Percentiles rank a stretch among this genome's conserved stretches.
Evolutionary conservation across 1,284 basidiomycete species (phyloP).

Genomic region (Schizopora paradoxa): DNA sequence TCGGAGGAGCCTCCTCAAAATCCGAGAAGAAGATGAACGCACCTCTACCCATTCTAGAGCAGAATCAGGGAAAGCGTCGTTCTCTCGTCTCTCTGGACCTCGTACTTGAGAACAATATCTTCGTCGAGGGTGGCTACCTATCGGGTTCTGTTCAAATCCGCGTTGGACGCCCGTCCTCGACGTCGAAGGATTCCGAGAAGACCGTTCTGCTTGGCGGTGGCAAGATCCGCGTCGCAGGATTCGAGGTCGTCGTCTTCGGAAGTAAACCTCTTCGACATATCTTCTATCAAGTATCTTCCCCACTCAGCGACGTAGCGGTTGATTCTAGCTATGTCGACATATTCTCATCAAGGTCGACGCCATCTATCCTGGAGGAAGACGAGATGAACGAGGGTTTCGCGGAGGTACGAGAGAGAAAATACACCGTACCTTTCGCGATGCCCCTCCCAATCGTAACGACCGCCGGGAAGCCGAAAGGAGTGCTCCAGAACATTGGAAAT

Average conservation of each 20-base stretch:
- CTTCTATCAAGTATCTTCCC: conserved; percentile 78
- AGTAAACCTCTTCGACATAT: conserved; percentile 64
- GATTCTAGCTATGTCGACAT: conserved; percentile 39
- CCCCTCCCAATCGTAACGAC: conserved; percentile 61
- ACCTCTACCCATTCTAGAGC: conserved; percentile 30
- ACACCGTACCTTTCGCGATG: conserved; percentile 77
- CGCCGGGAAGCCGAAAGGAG: conserved; percentile 65
- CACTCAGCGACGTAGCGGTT: conserved; percentile 53
- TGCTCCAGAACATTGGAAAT: conserved; percentile 45
- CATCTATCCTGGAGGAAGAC: no score
- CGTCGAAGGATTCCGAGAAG: conserved; percentile 51
- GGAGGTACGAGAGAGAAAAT: conserved; percentile 60
- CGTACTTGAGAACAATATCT: conserved; percentile 68
- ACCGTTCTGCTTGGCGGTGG: conserved; percentile 70
- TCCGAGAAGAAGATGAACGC: conserved; percentile 12
- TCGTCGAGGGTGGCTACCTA: conserved; percentile 78
- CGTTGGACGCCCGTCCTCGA: no score
- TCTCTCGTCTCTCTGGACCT: conserved; percentile 85
- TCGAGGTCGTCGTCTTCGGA: conserved; percentile 71
- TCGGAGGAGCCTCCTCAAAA: conserved; percentile 53
- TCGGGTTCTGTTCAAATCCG: conserved; percentile 70
- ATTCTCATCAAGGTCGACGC: no score
- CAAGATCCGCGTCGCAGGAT: conserved; percentile 84
- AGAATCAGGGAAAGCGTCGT: conserved; percentile 62
- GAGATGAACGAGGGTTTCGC: conserved; percentile 74